phyloP scores from a whole-genome alignment of 129 eudicot species.

The Centaurea solstitialis region DNA sequence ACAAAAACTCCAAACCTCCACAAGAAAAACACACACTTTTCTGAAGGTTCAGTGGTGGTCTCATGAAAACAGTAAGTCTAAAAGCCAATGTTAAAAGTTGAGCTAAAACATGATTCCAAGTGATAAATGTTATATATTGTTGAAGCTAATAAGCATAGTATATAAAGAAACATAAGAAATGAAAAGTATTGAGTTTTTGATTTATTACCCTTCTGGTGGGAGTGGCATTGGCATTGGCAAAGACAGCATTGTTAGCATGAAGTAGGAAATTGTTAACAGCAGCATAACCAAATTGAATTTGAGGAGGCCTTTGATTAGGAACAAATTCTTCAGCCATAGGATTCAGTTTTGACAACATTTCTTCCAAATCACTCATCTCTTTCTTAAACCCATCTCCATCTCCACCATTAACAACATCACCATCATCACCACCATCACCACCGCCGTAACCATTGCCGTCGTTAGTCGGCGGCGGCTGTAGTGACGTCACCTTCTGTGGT shows the following conservation, averaged over 20 bases:
- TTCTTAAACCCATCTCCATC: conserved; percentile 53
- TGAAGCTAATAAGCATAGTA: background rate
- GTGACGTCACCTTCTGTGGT: conserved; percentile 16
- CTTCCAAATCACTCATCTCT: conserved; percentile 75
- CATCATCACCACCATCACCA: conserved; percentile 26
- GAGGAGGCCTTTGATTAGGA: conserved; percentile 44
- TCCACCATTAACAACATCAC: conserved; percentile 13
- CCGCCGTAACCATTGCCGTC: conserved; percentile 6
- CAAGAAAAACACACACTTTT: too few species aligned
- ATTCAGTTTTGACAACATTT: conserved; percentile 78
- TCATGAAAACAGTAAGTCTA: too few species aligned
- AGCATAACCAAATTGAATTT: conserved; percentile 55
- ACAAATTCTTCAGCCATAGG: conserved; percentile 88
- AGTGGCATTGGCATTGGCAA: conserved; percentile 41
- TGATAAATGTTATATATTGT: background rate
- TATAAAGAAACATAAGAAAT: background rate
- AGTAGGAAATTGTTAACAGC: conserved; percentile 38
- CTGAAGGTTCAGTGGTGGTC: too few species aligned
- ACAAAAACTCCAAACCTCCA: too few species aligned
- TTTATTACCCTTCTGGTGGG: conserved; percentile 44
- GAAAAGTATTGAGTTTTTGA: conserved; percentile 15
- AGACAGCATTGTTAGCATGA: conserved; percentile 31
- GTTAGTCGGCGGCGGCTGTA: background rate
- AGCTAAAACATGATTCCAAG: background rate
- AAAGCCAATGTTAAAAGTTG: background rate